These are phyloP conservation scores for Calonectria pseudoturangicola DNA, from an alignment of 2,329 filamentous ascomycete genomes.

Conservation along the genomic window DNA sequence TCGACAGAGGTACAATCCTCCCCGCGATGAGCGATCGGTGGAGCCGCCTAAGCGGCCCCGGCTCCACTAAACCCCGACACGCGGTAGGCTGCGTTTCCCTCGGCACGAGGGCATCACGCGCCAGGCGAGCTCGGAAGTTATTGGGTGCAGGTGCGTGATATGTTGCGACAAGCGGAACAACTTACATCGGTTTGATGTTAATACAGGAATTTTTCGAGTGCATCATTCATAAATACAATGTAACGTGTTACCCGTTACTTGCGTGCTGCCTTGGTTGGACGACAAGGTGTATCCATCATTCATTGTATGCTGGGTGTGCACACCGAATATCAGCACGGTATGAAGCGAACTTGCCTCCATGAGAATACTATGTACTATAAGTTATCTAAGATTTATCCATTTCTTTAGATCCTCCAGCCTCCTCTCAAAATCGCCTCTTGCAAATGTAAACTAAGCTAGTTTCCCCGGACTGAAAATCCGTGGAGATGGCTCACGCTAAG, in stretches of 20 bases:
- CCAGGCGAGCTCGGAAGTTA: slow-evolving; percentile 10
- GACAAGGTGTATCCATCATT: not conserved
- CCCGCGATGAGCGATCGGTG: slow-evolving; percentile 23
- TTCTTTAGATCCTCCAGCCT: no score
- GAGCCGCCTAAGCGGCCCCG: not conserved
- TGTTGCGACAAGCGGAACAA: not conserved
- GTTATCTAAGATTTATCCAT: no score
- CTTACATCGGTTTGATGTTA: not conserved
- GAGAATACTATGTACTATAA: not conserved
- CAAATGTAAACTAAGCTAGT: not conserved
- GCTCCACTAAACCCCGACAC: slow-evolving; percentile 25
- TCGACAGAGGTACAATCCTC: slow-evolving; percentile 12
- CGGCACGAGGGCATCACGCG: slow-evolving; percentile 33
- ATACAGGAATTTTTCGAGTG: not conserved
- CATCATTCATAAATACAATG: not conserved
- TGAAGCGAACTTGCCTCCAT: not conserved
- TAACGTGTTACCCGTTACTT: not conserved
- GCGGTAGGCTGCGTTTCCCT: slow-evolving; percentile 24
- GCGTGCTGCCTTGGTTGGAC: not conserved
- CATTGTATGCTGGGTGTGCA: not conserved
- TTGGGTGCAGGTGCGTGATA: slow-evolving; percentile 6
- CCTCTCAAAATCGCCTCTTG: not conserved
- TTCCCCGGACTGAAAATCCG: slow-evolving; percentile 5
- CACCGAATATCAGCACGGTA: not conserved
- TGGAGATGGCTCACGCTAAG: slow-evolving; percentile 19